Conservation (phyloP, 1,139 yeast genomes). For the Cylindricascospora bacillispora region DNA sequence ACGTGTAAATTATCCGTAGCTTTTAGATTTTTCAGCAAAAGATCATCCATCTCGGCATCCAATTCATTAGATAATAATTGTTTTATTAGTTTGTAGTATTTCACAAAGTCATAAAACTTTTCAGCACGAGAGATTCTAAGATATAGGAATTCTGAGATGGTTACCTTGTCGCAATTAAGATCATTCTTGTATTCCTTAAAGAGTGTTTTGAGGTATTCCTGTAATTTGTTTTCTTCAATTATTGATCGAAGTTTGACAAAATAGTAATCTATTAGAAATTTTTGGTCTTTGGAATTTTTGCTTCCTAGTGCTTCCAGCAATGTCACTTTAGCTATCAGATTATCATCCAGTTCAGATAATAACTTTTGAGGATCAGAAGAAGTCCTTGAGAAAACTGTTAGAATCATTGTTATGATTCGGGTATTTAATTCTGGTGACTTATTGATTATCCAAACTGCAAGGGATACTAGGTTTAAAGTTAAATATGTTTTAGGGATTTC, state of each 20-base stretch:
- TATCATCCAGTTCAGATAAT: conserved; percentile 8
- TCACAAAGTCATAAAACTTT: conserved; percentile 6
- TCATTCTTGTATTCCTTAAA: conserved; percentile 15
- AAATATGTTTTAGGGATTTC: conserved; percentile 10
- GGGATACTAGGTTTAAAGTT: conserved; percentile 6
- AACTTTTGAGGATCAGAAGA: conserved; percentile 9
- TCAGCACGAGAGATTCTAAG: conserved; percentile 10
- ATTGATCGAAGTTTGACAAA: conserved; percentile 12
- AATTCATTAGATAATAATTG: neutral
- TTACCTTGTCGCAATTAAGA: conserved; percentile 16
- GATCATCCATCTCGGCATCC: conserved; percentile 3
- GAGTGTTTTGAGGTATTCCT: conserved; percentile 8
- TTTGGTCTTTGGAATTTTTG: conserved; percentile 11
- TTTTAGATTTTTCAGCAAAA: conserved; percentile 6
- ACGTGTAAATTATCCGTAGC: conserved; percentile 13
- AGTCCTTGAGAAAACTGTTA: conserved; percentile 8
- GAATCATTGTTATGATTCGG: conserved; percentile 3
- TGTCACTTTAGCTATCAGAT: conserved; percentile 12
- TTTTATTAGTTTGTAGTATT: neutral
- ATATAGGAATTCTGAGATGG: conserved; percentile 10
- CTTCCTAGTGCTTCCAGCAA: conserved; percentile 19
- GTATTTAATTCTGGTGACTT: conserved; percentile 1
- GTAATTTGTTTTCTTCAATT: conserved; percentile 9
- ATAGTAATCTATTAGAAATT: conserved; percentile 19
- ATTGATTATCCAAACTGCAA: conserved; percentile 7